A percentile compares a stretch with the other conserved stretches of the same genome.
These are phyloP conservation scores for Melampsora americana DNA, from an alignment of 1,284 basidiomycete species.

Conservation along the genomic window DNA sequence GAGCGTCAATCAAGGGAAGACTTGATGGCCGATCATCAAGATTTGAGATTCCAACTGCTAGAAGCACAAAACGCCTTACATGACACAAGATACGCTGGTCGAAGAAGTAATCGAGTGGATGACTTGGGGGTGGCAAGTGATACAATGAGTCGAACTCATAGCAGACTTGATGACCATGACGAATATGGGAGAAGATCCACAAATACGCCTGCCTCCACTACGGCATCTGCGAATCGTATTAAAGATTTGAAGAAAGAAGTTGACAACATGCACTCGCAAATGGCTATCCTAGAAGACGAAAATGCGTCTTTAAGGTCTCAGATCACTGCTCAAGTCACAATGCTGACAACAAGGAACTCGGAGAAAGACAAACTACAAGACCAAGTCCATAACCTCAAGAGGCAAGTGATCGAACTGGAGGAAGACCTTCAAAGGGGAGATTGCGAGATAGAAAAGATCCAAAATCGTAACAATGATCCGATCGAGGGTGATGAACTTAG, in stretches of 20 bases:
- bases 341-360: constrained; percentile 50
- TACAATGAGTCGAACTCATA: constrained; percentile 61
- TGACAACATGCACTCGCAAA: constrained; percentile 58
- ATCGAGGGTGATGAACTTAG: constrained; percentile 24
- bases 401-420: constrained; percentile 53
- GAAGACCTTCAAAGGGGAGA: constrained; percentile 49
- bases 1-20: constrained; percentile 63
- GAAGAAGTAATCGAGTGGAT: constrained; percentile 61
- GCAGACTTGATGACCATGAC: constrained; percentile 60
- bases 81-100: constrained; percentile 68
- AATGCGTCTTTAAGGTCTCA: constrained; percentile 53
- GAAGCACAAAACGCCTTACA: constrained; percentile 53
- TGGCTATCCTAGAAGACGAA: constrained; percentile 62
- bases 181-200: constrained; percentile 57
- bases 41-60: constrained; percentile 47
- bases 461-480: constrained; percentile 16
- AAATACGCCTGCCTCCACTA: constrained; percentile 59
- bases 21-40: constrained; percentile 42
- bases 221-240: constrained; percentile 59
- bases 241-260: constrained; percentile 66
- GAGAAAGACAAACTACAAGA: constrained; percentile 52
- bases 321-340: constrained; percentile 51
- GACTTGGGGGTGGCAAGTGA: constrained; percentile 62
- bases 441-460: constrained; percentile 37
- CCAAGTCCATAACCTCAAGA: constrained; percentile 50